phyloP scores from a whole-genome alignment of 2,329 filamentous ascomycete genomes.

The Neobulgaria alba region DNA sequence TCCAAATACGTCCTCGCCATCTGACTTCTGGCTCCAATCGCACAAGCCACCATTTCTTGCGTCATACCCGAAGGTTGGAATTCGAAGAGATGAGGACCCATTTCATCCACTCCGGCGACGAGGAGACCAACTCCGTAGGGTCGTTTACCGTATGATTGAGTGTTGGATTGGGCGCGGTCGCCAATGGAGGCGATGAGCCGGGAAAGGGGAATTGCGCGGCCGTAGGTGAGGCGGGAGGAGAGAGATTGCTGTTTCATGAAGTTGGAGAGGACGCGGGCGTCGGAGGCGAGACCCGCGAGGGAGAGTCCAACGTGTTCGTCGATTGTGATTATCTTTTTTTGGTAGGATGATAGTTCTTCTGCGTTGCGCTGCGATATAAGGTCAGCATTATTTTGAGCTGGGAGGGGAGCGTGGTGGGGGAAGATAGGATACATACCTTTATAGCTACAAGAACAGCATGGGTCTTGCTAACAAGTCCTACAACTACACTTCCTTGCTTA shows the following conservation, averaged over 20 bases:
- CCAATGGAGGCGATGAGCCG: conserved; percentile 87
- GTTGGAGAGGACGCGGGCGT: conserved; percentile 98
- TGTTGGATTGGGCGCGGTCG: conserved; percentile 95
- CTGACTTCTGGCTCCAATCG: conserved; percentile 91
- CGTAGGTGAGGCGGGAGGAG: conserved; percentile 90
- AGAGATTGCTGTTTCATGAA: conserved; percentile 99
- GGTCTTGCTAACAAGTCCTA: conserved; percentile 95
- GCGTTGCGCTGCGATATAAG: conserved; percentile 67
- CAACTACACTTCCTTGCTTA: conserved; percentile 97
- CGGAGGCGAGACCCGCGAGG: conserved; percentile 92
- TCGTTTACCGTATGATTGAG: conserved; percentile 92
- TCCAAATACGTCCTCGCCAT: conserved; percentile 98
- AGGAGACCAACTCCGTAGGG: conserved; percentile 93
- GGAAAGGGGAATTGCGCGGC: conserved; percentile 82
- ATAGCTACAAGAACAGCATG: conserved; percentile 92
- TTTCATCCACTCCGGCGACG: conserved; percentile 87
- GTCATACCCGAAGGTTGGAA: conserved; percentile 96
- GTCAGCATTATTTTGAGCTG: conserved; percentile 10
- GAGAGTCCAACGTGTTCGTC: conserved; percentile 93
- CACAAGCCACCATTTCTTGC: conserved; percentile 93
- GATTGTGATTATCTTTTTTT: conserved; percentile 97
- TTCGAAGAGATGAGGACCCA: conserved; percentile 92
- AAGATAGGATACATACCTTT: conserved; percentile 55
- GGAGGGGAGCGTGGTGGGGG: background rate
- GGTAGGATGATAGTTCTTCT: conserved; percentile 98